Percentiles rank a stretch among this genome's conserved stretches.
These are phyloP conservation scores for Ploettnerulaceae sp. DNA, from an alignment of 2,329 filamentous ascomycete species.

Conservation along the genomic window DNA sequence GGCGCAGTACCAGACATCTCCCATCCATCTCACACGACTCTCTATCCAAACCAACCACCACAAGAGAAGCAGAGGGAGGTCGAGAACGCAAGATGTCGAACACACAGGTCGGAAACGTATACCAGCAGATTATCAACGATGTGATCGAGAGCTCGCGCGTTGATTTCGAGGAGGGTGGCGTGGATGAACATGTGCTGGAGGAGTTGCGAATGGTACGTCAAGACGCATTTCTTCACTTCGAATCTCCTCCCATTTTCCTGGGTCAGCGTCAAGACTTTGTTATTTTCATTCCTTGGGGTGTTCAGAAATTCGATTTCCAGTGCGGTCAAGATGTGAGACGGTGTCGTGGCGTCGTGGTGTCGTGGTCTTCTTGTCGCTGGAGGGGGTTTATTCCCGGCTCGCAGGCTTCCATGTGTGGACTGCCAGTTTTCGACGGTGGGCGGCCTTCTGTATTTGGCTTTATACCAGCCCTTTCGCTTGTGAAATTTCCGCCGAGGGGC, in stretches of 20 bases:
- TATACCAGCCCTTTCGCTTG: slow-evolving; percentile 31
- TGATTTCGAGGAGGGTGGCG: slow-evolving; percentile 95
- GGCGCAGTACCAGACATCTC: too few species aligned
- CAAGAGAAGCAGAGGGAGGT: too few species aligned
- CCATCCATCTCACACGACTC: too few species aligned
- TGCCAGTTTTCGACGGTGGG: slow-evolving; percentile 28
- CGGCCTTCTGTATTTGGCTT: slow-evolving; percentile 34
- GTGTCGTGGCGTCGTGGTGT: neutral
- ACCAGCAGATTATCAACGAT: slow-evolving; percentile 72
- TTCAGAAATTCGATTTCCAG: too few species aligned
- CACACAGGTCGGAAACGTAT: slow-evolving; percentile 60
- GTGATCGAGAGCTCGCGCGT: slow-evolving; percentile 88
- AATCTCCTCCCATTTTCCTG: slow-evolving; percentile 1
- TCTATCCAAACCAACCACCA: too few species aligned
- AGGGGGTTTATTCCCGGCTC: too few species aligned
- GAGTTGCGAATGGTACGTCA: slow-evolving; percentile 85
- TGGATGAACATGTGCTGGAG: slow-evolving; percentile 80
- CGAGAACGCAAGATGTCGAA: slow-evolving; percentile 34
- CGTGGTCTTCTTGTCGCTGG: neutral
- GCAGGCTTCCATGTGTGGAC: neutral
- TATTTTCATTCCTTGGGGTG: slow-evolving; percentile 1
- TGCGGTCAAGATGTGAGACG: too few species aligned
- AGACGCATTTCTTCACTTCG: slow-evolving; percentile 37
- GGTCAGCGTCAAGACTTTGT: neutral
- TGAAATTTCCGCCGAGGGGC: slow-evolving; percentile 22